These are phyloP conservation scores for Avena sativa DNA, from an alignment of 176 grass and related monocot species.

Conservation along the genomic window DNA sequence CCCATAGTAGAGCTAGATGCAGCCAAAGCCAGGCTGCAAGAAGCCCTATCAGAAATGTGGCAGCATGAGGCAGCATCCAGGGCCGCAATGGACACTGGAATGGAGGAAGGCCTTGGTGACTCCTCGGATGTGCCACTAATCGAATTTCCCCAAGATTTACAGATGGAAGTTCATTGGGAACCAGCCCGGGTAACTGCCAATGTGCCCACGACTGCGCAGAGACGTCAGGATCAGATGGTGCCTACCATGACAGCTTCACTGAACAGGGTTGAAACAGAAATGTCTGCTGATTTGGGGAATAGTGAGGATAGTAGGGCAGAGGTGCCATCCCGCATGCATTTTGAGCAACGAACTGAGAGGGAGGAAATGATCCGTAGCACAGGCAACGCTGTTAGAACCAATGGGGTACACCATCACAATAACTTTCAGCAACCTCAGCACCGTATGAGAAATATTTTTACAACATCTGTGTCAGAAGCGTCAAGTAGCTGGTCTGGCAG, in stretches of 20 bases:
- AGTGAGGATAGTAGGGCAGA: conserved; percentile 60
- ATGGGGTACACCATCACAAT: conserved; percentile 51
- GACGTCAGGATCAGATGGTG: conserved; percentile 85
- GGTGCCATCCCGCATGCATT: conserved; percentile 55
- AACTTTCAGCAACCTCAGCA: conserved; percentile 43
- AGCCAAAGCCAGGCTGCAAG: conserved; percentile 85
- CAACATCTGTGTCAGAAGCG: conserved; percentile 54
- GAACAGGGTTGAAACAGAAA: conserved; percentile 66
- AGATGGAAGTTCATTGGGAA: conserved; percentile 75
- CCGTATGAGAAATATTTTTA: conserved; percentile 21
- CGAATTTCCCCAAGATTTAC: conserved; percentile 67
- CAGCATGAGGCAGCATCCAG: conserved; percentile 83
- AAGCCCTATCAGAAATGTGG: conserved; percentile 91
- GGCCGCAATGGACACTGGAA: conserved; percentile 75
- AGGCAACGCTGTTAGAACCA: conserved; percentile 33
- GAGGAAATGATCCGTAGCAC: conserved; percentile 11
- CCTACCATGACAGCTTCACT: conserved; percentile 87
- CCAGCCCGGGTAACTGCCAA: conserved; percentile 48
- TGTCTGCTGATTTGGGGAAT: conserved; percentile 60
- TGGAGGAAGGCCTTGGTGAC: conserved; percentile 93
- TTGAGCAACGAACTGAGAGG: conserved; percentile 38
- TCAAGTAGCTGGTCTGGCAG: conserved; percentile 81
- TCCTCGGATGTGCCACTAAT: conserved; percentile 75
- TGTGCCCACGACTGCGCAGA: conserved; percentile 43
- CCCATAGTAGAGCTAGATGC: conserved; percentile 81